These are phyloP conservation scores for Serendipita indica DNA, from an alignment of 768 basidiomycete genomes.

Conservation along the genomic window DNA sequence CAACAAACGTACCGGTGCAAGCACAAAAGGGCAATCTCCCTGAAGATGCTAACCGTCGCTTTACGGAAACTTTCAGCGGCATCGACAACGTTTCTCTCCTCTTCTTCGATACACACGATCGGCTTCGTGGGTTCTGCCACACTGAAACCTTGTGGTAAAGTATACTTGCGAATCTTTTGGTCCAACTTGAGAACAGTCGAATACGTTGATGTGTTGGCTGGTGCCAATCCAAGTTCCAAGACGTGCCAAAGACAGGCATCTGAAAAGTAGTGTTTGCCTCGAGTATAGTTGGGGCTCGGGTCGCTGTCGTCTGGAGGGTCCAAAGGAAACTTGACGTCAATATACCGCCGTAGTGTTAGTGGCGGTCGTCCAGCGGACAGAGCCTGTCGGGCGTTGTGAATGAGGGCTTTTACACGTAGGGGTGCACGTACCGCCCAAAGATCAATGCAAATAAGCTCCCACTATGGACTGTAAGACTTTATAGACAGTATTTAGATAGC, in stretches of 20 bases:
- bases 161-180: not conserved
- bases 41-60: not conserved
- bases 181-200: not conserved
- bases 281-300: not conserved
- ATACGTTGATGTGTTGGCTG: not conserved
- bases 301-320: not conserved
- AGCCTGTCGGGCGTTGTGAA: not conserved
- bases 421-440: conserved; percentile 4
- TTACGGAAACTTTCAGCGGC: not conserved
- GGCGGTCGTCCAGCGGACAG: not conserved
- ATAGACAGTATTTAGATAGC: not conserved
- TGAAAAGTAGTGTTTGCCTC: not conserved
- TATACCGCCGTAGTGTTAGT: not conserved
- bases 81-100: no score
- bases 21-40: not conserved
- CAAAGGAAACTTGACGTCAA: not conserved
- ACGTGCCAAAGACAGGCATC: not conserved
- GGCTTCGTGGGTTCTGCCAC: not conserved
- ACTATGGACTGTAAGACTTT: not conserved
- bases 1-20: conserved; percentile 1
- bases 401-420: not conserved
- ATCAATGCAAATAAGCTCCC: not conserved
- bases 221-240: not conserved
- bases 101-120: not conserved
- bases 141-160: not conserved